Base-by-base conservation (phyloP, 2,329 filamentous ascomycete species). In the Zalaria sp. region DNA sequence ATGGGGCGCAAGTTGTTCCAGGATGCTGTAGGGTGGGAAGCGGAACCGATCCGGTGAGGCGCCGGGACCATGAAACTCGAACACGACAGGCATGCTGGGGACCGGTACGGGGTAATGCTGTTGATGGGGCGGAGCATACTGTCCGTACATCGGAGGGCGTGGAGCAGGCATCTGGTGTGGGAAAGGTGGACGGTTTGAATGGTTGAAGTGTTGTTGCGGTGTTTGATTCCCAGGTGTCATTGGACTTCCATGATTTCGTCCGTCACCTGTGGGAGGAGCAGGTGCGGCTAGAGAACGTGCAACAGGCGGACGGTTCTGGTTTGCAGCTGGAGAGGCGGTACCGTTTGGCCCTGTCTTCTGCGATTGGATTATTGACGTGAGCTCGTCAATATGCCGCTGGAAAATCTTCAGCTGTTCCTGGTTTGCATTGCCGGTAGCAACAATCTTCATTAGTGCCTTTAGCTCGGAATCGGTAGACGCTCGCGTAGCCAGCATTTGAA, bases 391-490 rank as follows among this genome's bases (percentile, higher is more conserved):
- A 35, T 91, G 83, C 38, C 71, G 72, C 56, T 91, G 84, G 51
- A 91, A 91, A 47, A 79, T 75, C 37, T 77, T 76, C 8, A 91
- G 63, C 56, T 91, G 82, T 9, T 77, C 73, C 32, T 76, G 72
- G 8, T 74, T 77, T 0, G 84, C 84, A 49, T 80, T 73, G 1
- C 83, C 83, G 27, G 79, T 77, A 0, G 84, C 84, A 1, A 91
- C 84, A 41, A 83, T 76, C 57, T 85, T 85, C 84, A 91, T 91
- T 0, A 91, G 66, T 31, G 81, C 77, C 43, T 86, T 79, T 6
- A 91, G 65, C 42, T 81, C 71, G 0, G 77, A 72, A 54, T 91
- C 81, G 26, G 75, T 77, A 0, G 81, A 82, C 5, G 84, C 84
- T 48, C 77, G 76, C 51, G 84, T 80, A 0, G 84, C 84, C 26